phyloP scores from a whole-genome alignment of 139 green algal species.

The Diplosphaera chodatii region DNA sequence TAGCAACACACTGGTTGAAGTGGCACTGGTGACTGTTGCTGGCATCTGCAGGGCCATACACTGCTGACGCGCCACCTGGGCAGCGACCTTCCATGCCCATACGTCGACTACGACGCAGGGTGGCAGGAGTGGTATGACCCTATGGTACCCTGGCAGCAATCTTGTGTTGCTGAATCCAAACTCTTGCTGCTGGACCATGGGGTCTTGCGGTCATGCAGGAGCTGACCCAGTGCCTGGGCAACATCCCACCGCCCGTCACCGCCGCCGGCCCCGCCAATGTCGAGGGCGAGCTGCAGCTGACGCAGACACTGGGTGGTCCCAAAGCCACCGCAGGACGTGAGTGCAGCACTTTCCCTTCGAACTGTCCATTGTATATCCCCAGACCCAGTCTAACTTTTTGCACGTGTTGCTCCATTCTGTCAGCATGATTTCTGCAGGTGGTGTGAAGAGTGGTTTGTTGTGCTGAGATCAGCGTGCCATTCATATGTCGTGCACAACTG shows the following conservation, averaged over 20 bases:
- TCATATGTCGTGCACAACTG: too few relatives aligned
- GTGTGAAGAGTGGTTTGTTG: too few relatives aligned
- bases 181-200: too few relatives aligned
- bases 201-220: constrained; percentile 1
- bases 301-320: constrained; percentile 8
- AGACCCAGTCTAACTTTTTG: too few relatives aligned
- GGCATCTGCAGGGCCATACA: not conserved
- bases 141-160: too few relatives aligned
- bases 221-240: not conserved
- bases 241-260: not conserved
- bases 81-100: constrained; percentile 11
- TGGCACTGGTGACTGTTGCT: too few relatives aligned
- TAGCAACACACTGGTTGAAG: too few relatives aligned
- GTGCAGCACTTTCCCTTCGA: not conserved
- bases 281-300: constrained; percentile 14
- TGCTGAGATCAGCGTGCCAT: too few relatives aligned
- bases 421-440: too few relatives aligned
- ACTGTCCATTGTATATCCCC: too few relatives aligned
- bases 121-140: constrained; percentile 12
- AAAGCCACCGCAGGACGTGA: constrained; percentile 1
- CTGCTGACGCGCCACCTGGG: not conserved
- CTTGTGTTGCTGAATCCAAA: too few relatives aligned
- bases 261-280: not conserved
- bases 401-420: too few relatives aligned
- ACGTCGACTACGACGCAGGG: constrained; percentile 13